Evolutionary conservation across 352 stramenopile genomes (phyloP).

Genomic region (Nothophytophthora sp.): DNA sequence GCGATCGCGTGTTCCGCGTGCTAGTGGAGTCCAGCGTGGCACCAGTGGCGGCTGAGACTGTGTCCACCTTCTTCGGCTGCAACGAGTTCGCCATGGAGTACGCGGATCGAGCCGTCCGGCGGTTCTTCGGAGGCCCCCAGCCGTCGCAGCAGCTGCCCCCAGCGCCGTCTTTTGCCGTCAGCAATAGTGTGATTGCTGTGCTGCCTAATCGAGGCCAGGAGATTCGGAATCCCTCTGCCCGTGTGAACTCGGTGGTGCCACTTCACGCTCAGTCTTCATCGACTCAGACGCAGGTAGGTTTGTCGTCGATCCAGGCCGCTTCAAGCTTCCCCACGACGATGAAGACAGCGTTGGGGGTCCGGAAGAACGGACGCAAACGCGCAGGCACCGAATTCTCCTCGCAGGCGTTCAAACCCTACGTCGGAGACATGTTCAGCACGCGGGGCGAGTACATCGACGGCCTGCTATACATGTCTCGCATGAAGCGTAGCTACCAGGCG

Average conservation of each 20-base stretch:
- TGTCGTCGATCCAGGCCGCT: slow-evolving; percentile 1
- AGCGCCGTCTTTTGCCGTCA: neutral
- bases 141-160: slow-evolving; percentile 3
- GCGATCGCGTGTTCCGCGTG: slow-evolving; percentile 30
- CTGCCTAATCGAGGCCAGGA: neutral
- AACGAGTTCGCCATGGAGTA: slow-evolving; percentile 77
- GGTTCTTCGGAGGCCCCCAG: slow-evolving; percentile 7
- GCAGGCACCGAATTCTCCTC: slow-evolving; percentile 27
- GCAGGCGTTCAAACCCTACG: slow-evolving; percentile 62
- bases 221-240: slow-evolving; percentile 2
- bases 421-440: slow-evolving; percentile 80
- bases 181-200: neutral
- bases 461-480: slow-evolving; percentile 88
- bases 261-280: neutral
- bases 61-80: slow-evolving; percentile 21
- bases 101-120: slow-evolving; percentile 34
- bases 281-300: neutral
- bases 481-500: slow-evolving; percentile 70
- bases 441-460: slow-evolving; percentile 84
- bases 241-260: slow-evolving; percentile 5
- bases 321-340: slow-evolving; percentile 3
- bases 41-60: neutral
- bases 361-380: slow-evolving; percentile 57
- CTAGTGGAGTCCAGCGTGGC: slow-evolving; percentile 45
- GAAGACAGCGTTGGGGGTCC: slow-evolving; percentile 20